These are phyloP conservation scores for Kregervanrija delftensis DNA, from an alignment of 805 yeast genomes.

Conservation along the genomic window DNA sequence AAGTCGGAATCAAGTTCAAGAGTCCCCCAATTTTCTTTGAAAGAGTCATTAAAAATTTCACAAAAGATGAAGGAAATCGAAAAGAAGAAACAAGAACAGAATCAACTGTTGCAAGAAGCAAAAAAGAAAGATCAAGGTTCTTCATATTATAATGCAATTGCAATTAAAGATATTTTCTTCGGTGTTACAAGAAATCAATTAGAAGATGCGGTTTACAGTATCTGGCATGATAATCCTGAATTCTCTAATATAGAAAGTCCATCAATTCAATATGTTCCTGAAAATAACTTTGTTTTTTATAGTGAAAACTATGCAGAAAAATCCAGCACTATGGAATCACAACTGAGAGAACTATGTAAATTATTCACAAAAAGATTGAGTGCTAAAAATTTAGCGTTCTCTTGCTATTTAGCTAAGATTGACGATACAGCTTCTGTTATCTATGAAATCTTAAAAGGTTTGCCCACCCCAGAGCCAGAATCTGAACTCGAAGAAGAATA, in stretches of 20 bases:
- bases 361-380: slow-evolving; percentile 28
- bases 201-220: slow-evolving; percentile 24
- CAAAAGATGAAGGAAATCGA: slow-evolving; percentile 26
- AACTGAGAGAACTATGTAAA: slow-evolving; percentile 35
- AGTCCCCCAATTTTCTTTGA: slow-evolving; percentile 40
- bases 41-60: slow-evolving; percentile 33
- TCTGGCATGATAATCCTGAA: slow-evolving; percentile 6
- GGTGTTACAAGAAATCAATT: slow-evolving; percentile 46
- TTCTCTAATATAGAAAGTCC: slow-evolving; percentile 14
- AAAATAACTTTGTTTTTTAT: slow-evolving; percentile 34
- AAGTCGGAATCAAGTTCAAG: slow-evolving; percentile 25
- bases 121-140: slow-evolving; percentile 13
- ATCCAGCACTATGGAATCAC: slow-evolving; percentile 26
- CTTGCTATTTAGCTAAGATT: slow-evolving; percentile 38
- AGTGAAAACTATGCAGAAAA: slow-evolving; percentile 23
- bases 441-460: too few relatives aligned
- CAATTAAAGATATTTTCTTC: slow-evolving; percentile 44
- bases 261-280: slow-evolving; percentile 34
- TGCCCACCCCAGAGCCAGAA: too few relatives aligned
- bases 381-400: slow-evolving; percentile 40
- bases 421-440: slow-evolving; percentile 17
- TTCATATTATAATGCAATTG: slow-evolving; percentile 42
- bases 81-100: slow-evolving; percentile 21
- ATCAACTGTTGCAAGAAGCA: slow-evolving; percentile 20
- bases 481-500: too few relatives aligned